These are phyloP conservation scores for Macrophomina pseudophaseolina DNA, from an alignment of 2,329 filamentous ascomycete genomes.

Conservation along the genomic window DNA sequence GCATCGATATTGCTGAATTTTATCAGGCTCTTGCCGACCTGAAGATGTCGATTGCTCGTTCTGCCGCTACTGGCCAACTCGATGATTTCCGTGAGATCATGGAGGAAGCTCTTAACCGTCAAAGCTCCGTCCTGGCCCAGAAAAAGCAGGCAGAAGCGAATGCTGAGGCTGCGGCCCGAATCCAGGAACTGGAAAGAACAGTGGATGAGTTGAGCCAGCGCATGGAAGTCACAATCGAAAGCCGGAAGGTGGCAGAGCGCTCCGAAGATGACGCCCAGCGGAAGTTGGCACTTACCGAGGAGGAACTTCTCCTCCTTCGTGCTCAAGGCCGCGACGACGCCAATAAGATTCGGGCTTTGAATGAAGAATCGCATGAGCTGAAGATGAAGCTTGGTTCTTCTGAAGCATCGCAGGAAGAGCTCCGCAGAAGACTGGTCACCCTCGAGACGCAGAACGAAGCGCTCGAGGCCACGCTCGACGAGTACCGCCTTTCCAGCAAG, in stretches of 20 bases:
- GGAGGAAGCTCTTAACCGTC: constrained; percentile 44
- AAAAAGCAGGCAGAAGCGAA: constrained; percentile 39
- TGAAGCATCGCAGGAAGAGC: constrained; percentile 31
- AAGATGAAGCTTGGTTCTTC: constrained; percentile 43
- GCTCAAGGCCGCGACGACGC: constrained; percentile 50
- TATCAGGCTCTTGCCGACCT: constrained; percentile 55
- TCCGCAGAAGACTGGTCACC: constrained; percentile 23
- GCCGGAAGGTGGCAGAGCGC: constrained; percentile 49
- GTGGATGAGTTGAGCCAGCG: constrained; percentile 41
- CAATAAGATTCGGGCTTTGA: constrained; percentile 47
- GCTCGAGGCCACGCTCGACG: constrained; percentile 65
- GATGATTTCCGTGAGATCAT: constrained; percentile 48
- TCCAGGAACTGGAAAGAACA: constrained; percentile 42
- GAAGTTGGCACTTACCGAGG: constrained; percentile 55
- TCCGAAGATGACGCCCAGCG: constrained; percentile 51
- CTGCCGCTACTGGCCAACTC: constrained; percentile 51
- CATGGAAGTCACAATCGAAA: constrained; percentile 48
- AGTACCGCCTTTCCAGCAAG: constrained; percentile 65
- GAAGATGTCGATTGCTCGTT: constrained; percentile 54
- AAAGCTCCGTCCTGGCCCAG: constrained; percentile 38
- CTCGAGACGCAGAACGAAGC: constrained; percentile 59
- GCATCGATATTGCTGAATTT: constrained; percentile 47
- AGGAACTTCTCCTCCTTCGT: constrained; percentile 53
- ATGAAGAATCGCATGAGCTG: constrained; percentile 49
- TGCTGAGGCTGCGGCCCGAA: constrained; percentile 40